Evolutionary conservation across 148 eudicot species (phyloP), one percentile per base, ranked within the genome.

Genomic region (Selenicereus undatus): DNA sequence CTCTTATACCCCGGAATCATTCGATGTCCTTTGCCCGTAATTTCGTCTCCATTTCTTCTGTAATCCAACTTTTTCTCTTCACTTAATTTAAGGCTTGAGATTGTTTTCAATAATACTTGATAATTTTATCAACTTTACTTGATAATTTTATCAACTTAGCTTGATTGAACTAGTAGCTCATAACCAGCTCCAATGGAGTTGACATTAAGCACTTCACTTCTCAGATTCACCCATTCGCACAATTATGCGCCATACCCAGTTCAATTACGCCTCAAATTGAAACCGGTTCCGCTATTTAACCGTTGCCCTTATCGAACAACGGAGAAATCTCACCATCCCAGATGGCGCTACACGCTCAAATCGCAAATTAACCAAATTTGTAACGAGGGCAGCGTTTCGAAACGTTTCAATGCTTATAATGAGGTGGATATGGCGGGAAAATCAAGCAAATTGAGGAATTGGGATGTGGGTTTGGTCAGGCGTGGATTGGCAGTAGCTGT

Each of bases 381-480:
- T 12, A 48, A 48, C 52, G 52, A 48, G 13, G 21, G 10, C 43
- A 69, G 20, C 62, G 71, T 17, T 71, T 71, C 54, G 13, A 71
- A 52, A 0, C 30, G 16, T 73, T 42, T 17, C 24, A 43, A 14
- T 43, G 52, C 27, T 43, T n/a, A 43, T 1, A 42, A 42, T 43
- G 75, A 73, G 11, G 13, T 22, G 81, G 81, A 50, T 52, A 18
- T 32, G 35, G n/a, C 58, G 35, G 74, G 11, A 32, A 52, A 71
- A 11, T 71, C 81, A 71, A 0, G 21, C 39, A 79, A 79, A 66
- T 51, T 74, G 51, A 24, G 45, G 20, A 73, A 80, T 39, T 80
- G 77, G 82, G 76, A 73, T 56, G 35, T 79, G 74, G 54, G 76
- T 24, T 56, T 79, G 54, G 6, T 79, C 54, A 72, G 73, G 51